phyloP scores from a whole-genome alignment of 768 basidiomycete species.

The Boletus huronensis region DNA sequence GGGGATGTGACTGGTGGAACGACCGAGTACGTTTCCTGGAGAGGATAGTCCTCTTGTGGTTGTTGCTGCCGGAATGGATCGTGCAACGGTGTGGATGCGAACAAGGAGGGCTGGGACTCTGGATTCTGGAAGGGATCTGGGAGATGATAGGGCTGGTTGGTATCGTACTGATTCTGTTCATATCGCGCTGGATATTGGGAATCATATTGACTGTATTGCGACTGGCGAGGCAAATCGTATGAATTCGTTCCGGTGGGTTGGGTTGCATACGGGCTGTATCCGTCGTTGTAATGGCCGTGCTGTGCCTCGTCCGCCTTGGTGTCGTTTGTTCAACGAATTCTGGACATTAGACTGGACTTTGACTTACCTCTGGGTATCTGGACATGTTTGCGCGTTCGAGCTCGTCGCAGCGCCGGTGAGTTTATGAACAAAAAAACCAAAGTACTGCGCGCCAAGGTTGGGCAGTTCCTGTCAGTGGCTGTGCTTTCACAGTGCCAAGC shows the following conservation, averaged over 20 bases:
- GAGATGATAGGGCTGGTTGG: constrained; percentile 34
- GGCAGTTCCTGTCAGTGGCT: constrained; percentile 13
- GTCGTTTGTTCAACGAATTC: constrained; percentile 1
- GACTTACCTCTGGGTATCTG: constrained; percentile 39
- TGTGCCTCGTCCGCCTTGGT: constrained; percentile 64
- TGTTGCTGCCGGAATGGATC: constrained; percentile 26
- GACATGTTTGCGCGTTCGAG: constrained; percentile 34
- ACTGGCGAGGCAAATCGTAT: constrained; percentile 38
- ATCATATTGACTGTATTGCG: constrained; percentile 30
- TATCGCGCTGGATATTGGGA: constrained; percentile 30
- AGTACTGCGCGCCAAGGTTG: not conserved
- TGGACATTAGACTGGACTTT: not conserved
- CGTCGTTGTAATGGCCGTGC: constrained; percentile 62
- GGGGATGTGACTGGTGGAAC: constrained; percentile 19
- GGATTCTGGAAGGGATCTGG: constrained; percentile 37
- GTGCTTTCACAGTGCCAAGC: not conserved
- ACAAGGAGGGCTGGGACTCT: constrained; percentile 15
- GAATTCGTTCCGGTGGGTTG: constrained; percentile 33
- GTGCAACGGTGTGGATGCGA: constrained; percentile 14
- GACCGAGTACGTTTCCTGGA: constrained; percentile 23
- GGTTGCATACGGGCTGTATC: constrained; percentile 50
- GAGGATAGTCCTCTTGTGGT: constrained; percentile 15
- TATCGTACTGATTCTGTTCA: constrained; percentile 33
- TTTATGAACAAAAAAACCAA: constrained; percentile 9
- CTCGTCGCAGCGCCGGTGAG: not conserved